These are phyloP conservation scores for Venturia nashicola DNA, from an alignment of 2,329 filamentous ascomycete species.

Conservation along the genomic window DNA sequence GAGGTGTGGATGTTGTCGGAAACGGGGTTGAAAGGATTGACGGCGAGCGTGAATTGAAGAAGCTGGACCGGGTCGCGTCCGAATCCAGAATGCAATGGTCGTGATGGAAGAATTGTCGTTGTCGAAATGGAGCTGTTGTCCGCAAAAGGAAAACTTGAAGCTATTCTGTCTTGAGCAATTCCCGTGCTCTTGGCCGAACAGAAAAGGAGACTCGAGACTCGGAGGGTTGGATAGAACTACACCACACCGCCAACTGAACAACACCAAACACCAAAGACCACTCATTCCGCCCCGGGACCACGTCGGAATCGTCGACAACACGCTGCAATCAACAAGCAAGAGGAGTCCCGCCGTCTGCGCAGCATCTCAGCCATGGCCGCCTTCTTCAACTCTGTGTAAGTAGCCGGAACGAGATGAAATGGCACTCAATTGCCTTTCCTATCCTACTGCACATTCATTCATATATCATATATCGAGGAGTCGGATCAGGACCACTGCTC, in stretches of 20 bases:
- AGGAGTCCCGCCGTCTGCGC: background rate
- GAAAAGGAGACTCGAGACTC: background rate
- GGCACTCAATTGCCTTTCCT: background rate
- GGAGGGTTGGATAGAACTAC: too few relatives aligned
- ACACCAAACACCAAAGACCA: background rate
- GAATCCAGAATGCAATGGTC: background rate
- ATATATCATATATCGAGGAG: too few relatives aligned
- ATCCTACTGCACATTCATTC: background rate
- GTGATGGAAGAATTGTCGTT: background rate
- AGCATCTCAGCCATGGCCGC: slow-evolving; percentile 16
- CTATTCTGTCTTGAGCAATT: background rate
- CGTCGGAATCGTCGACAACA: background rate
- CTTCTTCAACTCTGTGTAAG: slow-evolving; percentile 27
- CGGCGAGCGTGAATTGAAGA: background rate
- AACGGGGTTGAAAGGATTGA: background rate
- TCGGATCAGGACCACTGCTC: too few relatives aligned
- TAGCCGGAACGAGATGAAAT: slow-evolving; percentile 12
- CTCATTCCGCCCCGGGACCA: background rate
- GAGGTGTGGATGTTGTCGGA: background rate
- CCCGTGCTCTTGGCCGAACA: background rate
- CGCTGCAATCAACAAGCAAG: background rate
- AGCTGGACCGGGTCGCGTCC: background rate
- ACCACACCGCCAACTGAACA: background rate
- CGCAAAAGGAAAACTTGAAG: background rate
- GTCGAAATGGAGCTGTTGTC: background rate